Evolutionary conservation across 208 protist species (phyloP), one percentile per base, ranked within the genome.

Genomic region (Leishmania guyanensis): DNA sequence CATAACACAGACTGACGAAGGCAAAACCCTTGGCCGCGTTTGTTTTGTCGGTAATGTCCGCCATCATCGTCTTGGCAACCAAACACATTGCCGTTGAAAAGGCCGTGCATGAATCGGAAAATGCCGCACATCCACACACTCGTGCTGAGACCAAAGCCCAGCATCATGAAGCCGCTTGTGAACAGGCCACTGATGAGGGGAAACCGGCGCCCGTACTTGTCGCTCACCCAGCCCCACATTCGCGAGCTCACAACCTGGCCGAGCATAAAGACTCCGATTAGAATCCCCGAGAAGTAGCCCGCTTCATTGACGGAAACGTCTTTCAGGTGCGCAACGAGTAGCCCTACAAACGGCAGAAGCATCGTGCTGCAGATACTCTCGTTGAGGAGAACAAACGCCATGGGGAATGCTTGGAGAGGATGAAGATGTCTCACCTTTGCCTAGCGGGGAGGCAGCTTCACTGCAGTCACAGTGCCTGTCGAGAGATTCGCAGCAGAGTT

Each of bases 1-100:
- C 87, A 66, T 76, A 90, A 46, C 81, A 85, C 77, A 99, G 98
- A 76, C 95, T 99, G 29, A 99, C 96, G 75, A 99, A 99, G 53
- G 97, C 96, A 85, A 99, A 99, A 36, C 98, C 98, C 76, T 89
- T 86, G 1, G 91, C 84, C 58, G 91, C 82, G 56, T 91, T 93
- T 2, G 91, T 92, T 75, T 87, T 88, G 76, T 95, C 90, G 12
- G 91, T 89, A 77, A 95, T 92, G 81, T 95, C 92, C 0, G 92
- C 88, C 79, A 95, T 88, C 79, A 92, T 92, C 58, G 92, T 95
- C 81, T 95, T 95, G 33, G 90, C 92, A 2, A 95, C 90, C 48
- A 95, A 95, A 58, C 8, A 95, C 76, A 70, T 95, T 95, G 74
- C 92, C 92, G 84, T 95, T 95, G 72, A 90, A 92, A 20, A 92